Evolutionary conservation across 1,284 basidiomycete species (phyloP), one percentile per base, ranked within the genome.

Genomic region (Butyriboletus appendiculatus): DNA sequence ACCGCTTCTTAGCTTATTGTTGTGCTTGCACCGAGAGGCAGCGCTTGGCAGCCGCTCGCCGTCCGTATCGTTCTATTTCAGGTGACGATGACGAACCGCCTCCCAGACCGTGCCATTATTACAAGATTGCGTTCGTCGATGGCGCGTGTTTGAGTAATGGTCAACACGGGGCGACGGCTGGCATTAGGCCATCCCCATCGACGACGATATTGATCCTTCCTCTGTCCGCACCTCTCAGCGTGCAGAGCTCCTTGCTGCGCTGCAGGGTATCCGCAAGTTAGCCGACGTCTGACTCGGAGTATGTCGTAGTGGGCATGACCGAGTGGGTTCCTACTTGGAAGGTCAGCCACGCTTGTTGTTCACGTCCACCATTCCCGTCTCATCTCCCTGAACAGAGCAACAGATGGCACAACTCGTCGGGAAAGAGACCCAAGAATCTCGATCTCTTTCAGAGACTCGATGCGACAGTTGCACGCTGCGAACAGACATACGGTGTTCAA

Each of bases 251-350:
- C 30, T 32, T 12, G 30, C 30, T 12, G 30, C 30, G 30, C 10
- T 32, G 10, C 30, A 32, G 3, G 30, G 30, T 32, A 12, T 32
- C 11, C 30, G 11, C 11, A 32, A 32, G 12, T 32, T 32, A 32
- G 30, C 30, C 30, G 30, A 32, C 30, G 30, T 32, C 30, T 12
- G 12, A 32, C 30, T 32, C 30, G 12, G 30, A 32, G 30, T 74
- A 74, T 48, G 70, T 74, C 22, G 67, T 72, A 14, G 60, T 60
- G 44, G 75, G 72, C 2, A 70, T 73, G 49, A 69, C 72, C 3
- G 67, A 74, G 34, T 62, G 56, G 61, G 49, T 55, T 34, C 61
- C 66, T 4, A 8, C 10, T 28, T 62, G 56, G 52, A 59, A 55
- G 53, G 56, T 55, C 10, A 40, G 15, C 30, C 30, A 30, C 10